A percentile compares a stretch with the other conserved stretches of the same genome.
Conservation (phyloP, 805 yeast species). For the Martiniozyma abietophila region DNA sequence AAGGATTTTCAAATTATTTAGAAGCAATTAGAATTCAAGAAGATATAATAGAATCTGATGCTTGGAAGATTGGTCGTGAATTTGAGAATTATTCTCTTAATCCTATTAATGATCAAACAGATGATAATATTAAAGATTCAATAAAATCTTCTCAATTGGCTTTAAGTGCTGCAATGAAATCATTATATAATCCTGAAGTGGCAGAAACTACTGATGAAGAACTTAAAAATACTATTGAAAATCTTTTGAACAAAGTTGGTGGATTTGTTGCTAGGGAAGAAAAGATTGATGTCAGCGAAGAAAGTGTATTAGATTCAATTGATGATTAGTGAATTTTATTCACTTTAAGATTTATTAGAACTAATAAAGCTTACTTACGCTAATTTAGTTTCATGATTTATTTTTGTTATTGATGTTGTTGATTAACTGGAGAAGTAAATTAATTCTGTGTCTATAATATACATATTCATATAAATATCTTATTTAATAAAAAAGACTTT, state of each 20-base stretch:
- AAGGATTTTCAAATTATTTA: conserved; percentile 64
- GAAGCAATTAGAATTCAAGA: conserved; percentile 31
- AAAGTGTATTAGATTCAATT: conserved; percentile 4
- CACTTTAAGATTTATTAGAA: no score
- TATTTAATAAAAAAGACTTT: no score
- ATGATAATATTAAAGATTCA: conserved; percentile 26
- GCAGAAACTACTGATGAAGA: conserved; percentile 45
- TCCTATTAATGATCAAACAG: conserved; percentile 15
- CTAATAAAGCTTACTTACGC: no score
- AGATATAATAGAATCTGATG: conserved; percentile 11
- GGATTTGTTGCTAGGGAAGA: conserved; percentile 30
- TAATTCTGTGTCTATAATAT: no score
- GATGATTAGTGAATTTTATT: not conserved
- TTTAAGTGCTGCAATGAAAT: conserved; percentile 28
- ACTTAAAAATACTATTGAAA: conserved; percentile 42
- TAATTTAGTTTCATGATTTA: no score
- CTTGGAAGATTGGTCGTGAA: conserved; percentile 25
- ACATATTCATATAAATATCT: no score
- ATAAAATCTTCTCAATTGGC: conserved; percentile 36
- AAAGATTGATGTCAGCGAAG: conserved; percentile 5
- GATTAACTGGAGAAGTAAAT: no score
- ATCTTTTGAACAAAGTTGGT: conserved; percentile 47
- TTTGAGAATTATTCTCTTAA: conserved; percentile 30
- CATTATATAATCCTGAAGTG: conserved; percentile 28
- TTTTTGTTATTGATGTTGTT: no score